phyloP scores from a whole-genome alignment of 2,329 filamentous ascomycete species.

The Venturia oleaginea region DNA sequence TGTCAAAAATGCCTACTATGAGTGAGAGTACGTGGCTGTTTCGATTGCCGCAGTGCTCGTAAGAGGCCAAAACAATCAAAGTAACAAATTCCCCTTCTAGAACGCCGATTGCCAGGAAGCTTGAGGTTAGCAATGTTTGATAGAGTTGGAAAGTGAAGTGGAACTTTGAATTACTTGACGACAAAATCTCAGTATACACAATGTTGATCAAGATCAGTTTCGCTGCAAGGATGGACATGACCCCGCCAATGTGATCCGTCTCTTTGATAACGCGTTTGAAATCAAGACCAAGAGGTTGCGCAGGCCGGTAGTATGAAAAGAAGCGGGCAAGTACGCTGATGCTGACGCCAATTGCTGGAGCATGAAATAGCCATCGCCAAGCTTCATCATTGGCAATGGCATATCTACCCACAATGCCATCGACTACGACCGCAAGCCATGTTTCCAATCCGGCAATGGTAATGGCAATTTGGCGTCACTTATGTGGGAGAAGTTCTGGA shows the following conservation, averaged over 20 bases:
- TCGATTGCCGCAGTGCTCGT: too few species aligned
- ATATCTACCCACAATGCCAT: conserved; percentile 14
- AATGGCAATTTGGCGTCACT: conserved; percentile 31
- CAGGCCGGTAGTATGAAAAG: conserved; percentile 14
- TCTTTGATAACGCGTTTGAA: conserved; percentile 21
- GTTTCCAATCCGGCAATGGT: conserved; percentile 35
- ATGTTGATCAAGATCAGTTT: conserved; percentile 27
- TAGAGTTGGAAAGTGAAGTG: neutral
- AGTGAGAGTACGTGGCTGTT: too few species aligned
- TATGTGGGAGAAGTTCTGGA: conserved; percentile 21
- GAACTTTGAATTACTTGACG: conserved; percentile 15
- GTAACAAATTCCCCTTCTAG: too few species aligned
- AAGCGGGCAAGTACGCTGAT: conserved; percentile 12
- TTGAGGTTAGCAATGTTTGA: too few species aligned
- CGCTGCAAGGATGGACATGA: conserved; percentile 24
- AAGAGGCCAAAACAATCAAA: too few species aligned
- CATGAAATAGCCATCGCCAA: conserved; percentile 6
- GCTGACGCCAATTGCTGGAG: neutral
- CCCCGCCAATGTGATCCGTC: conserved; percentile 25
- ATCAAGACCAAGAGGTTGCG: conserved; percentile 15
- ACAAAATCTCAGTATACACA: conserved; percentile 5
- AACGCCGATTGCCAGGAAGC: too few species aligned
- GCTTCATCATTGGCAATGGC: conserved; percentile 12
- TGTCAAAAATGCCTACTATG: too few species aligned
- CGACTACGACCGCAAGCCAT: conserved; percentile 34